Evolutionary conservation across 2,329 filamentous ascomycete species (phyloP), one percentile per base, ranked within the genome.

Genomic region (Tolypocladium sp.): DNA sequence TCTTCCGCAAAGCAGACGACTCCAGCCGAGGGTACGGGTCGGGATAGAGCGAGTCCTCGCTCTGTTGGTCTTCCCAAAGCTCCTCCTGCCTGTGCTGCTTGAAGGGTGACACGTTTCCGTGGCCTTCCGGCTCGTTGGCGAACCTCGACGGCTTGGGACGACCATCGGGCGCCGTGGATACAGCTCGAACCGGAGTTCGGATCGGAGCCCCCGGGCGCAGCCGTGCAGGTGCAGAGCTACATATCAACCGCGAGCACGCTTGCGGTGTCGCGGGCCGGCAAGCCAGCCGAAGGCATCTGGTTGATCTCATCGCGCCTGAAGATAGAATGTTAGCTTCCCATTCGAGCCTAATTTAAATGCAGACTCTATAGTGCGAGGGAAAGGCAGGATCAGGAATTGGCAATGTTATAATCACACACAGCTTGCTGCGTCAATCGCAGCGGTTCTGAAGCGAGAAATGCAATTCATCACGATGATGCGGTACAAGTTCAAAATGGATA

Each of bases 341-440:
- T 15, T 53, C 30, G 30, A 35, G 49, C 5, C 30, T 1, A 22
- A 22, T 22, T 37, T 10, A 7, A n/a, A 1, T 37, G 49, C 49
- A 53, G 49, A 15, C 30, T 52, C 17, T 37, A 22, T 7, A 57
- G 35, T 53, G 60, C 52, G 55, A 44, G 57, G 57, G 35, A 60
- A 58, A 55, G 46, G 53, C 25, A 63, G 61, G 57, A 60, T 77
- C 75, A 77, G 75, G 66, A 41, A 67, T 68, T 70, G 69, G 76
- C 74, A 72, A 37, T 68, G 66, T 69, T 76, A 59, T 72, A 70
- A 75, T 78, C 76, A 77, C 63, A 51, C 74, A 73, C 74, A 74
- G 73, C 66, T 68, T 72, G 71, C 74, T 71, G 74, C 70, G 73
- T 78, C 74, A 77, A 76, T 75, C 76, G 76, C 76, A 78, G 76